Evolutionary conservation across 2,329 filamentous ascomycete species (phyloP), one percentile per base, ranked within the genome.

Genomic region (Colletotrichum somersetense): DNA sequence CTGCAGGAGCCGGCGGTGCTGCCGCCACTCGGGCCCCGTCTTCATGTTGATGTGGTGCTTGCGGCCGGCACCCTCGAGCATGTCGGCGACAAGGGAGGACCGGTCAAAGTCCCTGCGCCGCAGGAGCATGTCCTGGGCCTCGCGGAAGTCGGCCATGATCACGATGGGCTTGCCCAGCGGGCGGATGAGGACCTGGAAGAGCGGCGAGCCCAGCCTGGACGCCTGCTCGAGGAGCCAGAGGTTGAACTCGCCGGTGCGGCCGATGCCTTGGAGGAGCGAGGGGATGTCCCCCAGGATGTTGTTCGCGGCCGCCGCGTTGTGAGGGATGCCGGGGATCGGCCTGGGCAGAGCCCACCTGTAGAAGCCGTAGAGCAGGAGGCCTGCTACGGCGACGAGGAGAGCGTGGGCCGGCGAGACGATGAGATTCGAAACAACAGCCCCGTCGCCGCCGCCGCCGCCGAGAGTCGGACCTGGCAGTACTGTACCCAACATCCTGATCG

Each of bases 151-250:
- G 26, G 80, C 78, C 5, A 88, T 73, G 5, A 88, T 67, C 0
- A 88, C 78, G 75, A 80, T 81, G 2, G 86, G 87, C 38, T 78
- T 78, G 1, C 75, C 73, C 20, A 86, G 79, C 0, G 86, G 85
- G 8, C 78, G 77, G 64, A 86, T 76, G 75, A 88, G 88, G 7
- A 84, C 77, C 74, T 89, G 87, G 7, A 83, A 76, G 68, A 88
- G 80, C 0, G 85, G 83, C 14, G 80, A 81, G 7, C 82, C 74
- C 58, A 82, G 79, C 77, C 81, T n/a, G 23, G 46, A 33, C 16
- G 71, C 57, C 44, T 73, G 67, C 26, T 67, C 63, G 42, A 56
- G 42, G 16, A 70, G 33, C 67, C 67, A 73, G 14, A 57, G 56
- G 62, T 57, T 62, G 62, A 73, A 71, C 26, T 73, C 71, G 50